phyloP scores from a whole-genome alignment of 2,329 filamentous ascomycete species.

The Sclerotinia sclerotiorum region DNA sequence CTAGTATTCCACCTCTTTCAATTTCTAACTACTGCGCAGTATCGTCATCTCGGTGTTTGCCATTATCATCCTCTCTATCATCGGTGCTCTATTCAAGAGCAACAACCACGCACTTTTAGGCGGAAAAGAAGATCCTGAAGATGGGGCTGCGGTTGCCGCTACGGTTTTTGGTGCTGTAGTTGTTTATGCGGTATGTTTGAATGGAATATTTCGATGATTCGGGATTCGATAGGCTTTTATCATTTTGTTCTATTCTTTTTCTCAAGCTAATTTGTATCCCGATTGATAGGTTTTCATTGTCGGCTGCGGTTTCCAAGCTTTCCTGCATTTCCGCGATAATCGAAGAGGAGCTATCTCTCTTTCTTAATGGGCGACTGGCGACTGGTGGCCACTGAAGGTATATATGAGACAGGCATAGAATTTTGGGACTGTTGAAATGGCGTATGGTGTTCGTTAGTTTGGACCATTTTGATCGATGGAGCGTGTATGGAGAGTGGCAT shows the following conservation, averaged over 20 bases:
- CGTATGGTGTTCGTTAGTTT: slow-evolving; percentile 31
- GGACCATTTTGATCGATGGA: not conserved
- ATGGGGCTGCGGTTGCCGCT: slow-evolving; percentile 75
- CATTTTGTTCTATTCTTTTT: not conserved
- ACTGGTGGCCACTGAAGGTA: slow-evolving; percentile 15
- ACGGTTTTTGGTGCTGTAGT: slow-evolving; percentile 87
- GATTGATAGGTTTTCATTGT: slow-evolving; percentile 73
- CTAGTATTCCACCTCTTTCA: slow-evolving; percentile 15
- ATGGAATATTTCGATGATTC: slow-evolving; percentile 10
- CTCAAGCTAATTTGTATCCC: slow-evolving; percentile 5
- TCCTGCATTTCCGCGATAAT: slow-evolving; percentile 80
- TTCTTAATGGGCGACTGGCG: slow-evolving; percentile 38
- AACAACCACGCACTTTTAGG: slow-evolving; percentile 85
- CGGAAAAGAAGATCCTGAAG: slow-evolving; percentile 57
- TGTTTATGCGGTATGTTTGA: slow-evolving; percentile 77
- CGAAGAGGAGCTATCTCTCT: slow-evolving; percentile 81
- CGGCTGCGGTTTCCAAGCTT: slow-evolving; percentile 87
- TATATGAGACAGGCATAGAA: slow-evolving; percentile 21
- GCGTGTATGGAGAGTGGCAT: slow-evolving; percentile 10
- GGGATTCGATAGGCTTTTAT: not conserved
- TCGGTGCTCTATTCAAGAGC: slow-evolving; percentile 71
- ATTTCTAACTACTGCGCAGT: slow-evolving; percentile 49
- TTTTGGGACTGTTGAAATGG: slow-evolving; percentile 20
- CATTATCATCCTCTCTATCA: slow-evolving; percentile 62
- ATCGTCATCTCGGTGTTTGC: slow-evolving; percentile 68